A percentile compares a stretch with the other conserved stretches of the same genome.
These are phyloP conservation scores for Daedaleopsis nitida DNA, from an alignment of 768 basidiomycete species.

Conservation along the genomic window DNA sequence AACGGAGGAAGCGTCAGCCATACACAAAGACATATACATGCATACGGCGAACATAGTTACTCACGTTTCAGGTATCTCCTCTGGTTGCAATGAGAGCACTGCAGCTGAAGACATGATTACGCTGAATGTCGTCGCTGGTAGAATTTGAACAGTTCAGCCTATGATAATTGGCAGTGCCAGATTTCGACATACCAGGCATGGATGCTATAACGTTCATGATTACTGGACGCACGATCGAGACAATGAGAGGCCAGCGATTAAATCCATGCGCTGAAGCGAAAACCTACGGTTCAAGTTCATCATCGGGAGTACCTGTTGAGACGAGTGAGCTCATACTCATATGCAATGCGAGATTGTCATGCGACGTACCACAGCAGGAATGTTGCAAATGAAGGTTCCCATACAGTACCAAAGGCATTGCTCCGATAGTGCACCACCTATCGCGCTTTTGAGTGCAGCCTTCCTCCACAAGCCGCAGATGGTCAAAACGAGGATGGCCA, in stretches of 20 bases:
- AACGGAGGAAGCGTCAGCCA: background rate
- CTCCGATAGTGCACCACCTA: constrained; percentile 11
- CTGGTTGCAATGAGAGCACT: constrained; percentile 11
- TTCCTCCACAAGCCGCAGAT: constrained; percentile 10
- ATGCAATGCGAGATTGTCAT: too few relatives aligned
- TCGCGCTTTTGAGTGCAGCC: constrained; percentile 7
- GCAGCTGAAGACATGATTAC: constrained; percentile 18
- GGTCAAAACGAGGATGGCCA: constrained; percentile 11
- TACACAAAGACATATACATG: background rate
- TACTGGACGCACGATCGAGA: background rate
- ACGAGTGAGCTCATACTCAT: too few relatives aligned
- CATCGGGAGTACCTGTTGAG: constrained; percentile 1
- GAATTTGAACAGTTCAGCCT: background rate
- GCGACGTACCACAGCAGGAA: constrained; percentile 11
- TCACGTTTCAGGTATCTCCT: background rate
- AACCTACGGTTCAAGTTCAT: constrained; percentile 13
- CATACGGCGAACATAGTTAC: background rate
- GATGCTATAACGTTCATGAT: constrained; percentile 19
- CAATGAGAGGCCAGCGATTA: too few relatives aligned
- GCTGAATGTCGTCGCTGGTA: constrained; percentile 9
- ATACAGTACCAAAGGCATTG: constrained; percentile 17
- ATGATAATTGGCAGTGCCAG: background rate
- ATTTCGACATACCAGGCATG: constrained; percentile 7
- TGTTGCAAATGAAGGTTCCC: constrained; percentile 13
- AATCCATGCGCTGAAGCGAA: too few relatives aligned